Percentiles rank a stretch among this genome's conserved stretches.
Conservation (phyloP, 768 basidiomycete genomes). For the Mycena kentingensis region DNA sequence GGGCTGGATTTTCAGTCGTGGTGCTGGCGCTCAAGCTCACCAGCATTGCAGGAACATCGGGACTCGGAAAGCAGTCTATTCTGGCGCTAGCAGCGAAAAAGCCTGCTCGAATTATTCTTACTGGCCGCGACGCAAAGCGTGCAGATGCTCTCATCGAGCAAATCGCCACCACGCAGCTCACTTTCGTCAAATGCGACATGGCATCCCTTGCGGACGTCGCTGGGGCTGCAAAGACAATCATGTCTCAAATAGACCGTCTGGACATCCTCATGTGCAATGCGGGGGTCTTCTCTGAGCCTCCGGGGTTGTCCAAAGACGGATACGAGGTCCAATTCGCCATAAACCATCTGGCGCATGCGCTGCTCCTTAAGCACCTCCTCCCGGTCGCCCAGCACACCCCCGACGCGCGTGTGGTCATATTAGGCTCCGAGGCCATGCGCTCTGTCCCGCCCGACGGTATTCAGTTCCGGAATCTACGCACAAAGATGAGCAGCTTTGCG, state of each 20-base stretch:
- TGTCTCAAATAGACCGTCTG: constrained; percentile 10
- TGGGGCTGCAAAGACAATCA: not conserved
- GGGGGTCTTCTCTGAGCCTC: constrained; percentile 2
- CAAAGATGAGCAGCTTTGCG: constrained; percentile 6
- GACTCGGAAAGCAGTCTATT: constrained; percentile 11
- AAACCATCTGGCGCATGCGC: constrained; percentile 39
- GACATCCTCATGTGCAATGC: constrained; percentile 15
- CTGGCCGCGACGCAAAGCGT: constrained; percentile 7
- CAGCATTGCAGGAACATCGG: constrained; percentile 3
- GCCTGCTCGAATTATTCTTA: constrained; percentile 10
- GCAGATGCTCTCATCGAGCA: constrained; percentile 3
- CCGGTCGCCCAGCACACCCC: constrained; percentile 34
- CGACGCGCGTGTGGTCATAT: constrained; percentile 41
- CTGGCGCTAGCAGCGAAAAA: constrained; percentile 11
- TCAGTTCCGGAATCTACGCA: constrained; percentile 11
- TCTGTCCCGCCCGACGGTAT: constrained; percentile 10
- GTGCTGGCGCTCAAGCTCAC: not conserved
- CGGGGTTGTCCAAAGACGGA: constrained; percentile 8
- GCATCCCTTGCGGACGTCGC: constrained; percentile 6
- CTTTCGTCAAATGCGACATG: constrained; percentile 12
- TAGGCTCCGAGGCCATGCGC: constrained; percentile 1
- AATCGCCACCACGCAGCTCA: constrained; percentile 2
- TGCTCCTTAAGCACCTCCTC: constrained; percentile 47
- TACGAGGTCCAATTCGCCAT: constrained; percentile 16
- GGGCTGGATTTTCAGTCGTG: not conserved